These are phyloP conservation scores for Penicillium odoratum DNA, from an alignment of 495 filamentous ascomycete genomes.

Conservation along the genomic window DNA sequence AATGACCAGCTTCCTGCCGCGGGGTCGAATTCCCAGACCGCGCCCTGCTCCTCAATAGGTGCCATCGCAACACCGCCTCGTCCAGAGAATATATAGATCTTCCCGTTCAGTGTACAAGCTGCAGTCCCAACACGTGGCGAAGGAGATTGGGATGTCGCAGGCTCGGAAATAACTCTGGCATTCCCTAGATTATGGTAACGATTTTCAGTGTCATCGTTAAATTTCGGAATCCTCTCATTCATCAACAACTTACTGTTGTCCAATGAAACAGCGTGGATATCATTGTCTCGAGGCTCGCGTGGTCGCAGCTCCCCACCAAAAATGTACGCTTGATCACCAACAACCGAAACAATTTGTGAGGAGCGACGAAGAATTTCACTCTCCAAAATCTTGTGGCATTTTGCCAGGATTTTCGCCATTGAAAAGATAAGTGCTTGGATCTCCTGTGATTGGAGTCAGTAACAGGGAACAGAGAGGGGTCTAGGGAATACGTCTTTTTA, in stretches of 20 bases:
- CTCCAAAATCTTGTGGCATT: constrained; percentile 25
- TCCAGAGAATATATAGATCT: constrained; percentile 57
- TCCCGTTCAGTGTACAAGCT: constrained; percentile 32
- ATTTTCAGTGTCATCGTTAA: neutral
- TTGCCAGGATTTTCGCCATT: constrained; percentile 16
- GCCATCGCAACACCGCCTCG: constrained; percentile 55
- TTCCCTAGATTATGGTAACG: neutral
- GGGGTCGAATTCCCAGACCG: constrained; percentile 48
- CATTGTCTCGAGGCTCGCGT: constrained; percentile 61
- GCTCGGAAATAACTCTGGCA: constrained; percentile 6
- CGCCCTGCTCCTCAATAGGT: constrained; percentile 53
- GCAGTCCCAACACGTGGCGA: constrained; percentile 50
- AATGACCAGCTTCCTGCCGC: constrained; percentile 25
- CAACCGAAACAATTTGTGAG: constrained; percentile 66
- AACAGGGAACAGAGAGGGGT: too few species aligned
- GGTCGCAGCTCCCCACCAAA: constrained; percentile 45
- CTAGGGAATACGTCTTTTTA: too few species aligned
- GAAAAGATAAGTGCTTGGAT: neutral
- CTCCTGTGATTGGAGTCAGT: too few species aligned
- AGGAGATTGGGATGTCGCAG: constrained; percentile 27
- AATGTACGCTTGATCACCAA: constrained; percentile 62
- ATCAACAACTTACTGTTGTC: constrained; percentile 12
- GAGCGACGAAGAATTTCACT: constrained; percentile 58
- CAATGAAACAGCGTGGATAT: constrained; percentile 65
- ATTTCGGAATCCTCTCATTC: too few species aligned